These are phyloP conservation scores for Zymoseptoria crescenta DNA, from an alignment of 2,329 filamentous ascomycete species.

Conservation along the genomic window DNA sequence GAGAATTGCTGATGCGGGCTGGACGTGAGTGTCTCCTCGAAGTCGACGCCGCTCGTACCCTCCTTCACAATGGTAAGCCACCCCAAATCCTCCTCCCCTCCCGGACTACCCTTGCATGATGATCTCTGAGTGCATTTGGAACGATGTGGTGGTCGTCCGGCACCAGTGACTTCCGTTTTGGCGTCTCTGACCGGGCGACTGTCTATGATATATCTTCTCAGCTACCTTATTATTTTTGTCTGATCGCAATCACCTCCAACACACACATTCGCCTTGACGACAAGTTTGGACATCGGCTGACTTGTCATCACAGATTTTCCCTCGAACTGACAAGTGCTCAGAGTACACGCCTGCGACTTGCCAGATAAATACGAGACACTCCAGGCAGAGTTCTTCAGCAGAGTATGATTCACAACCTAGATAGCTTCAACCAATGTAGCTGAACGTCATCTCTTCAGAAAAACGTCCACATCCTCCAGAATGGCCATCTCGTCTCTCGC, in stretches of 20 bases:
- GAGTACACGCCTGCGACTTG: conserved; percentile 89
- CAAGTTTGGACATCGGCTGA: conserved; percentile 9
- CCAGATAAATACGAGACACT: conserved; percentile 80
- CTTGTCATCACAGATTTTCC: conserved; percentile 9
- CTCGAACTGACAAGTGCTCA: conserved; percentile 38
- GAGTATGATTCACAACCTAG: conserved; percentile 56
- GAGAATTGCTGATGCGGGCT: conserved; percentile 80
- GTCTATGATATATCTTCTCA: conserved; percentile 98
- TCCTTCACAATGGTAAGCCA: conserved; percentile 29
- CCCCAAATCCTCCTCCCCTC: conserved; percentile 8
- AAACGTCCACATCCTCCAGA: conserved; percentile 74
- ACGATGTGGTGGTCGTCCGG: conserved; percentile 75
- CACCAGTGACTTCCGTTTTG: conserved; percentile 65
- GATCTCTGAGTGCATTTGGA: conserved; percentile 99
- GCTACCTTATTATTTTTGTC: conserved; percentile 92
- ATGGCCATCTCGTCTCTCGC: conserved; percentile 92
- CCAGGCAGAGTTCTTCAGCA: conserved; percentile 71
- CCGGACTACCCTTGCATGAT: conserved; percentile 57
- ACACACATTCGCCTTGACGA: neutral
- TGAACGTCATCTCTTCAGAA: conserved; percentile 53
- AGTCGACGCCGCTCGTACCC: conserved; percentile 10
- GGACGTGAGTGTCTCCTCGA: conserved; percentile 64
- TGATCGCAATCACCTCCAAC: conserved; percentile 49
- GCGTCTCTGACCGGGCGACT: conserved; percentile 45
- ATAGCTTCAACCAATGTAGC: conserved; percentile 28